Conservation (phyloP, 257 asterid species). For the Solanum rostratum region DNA sequence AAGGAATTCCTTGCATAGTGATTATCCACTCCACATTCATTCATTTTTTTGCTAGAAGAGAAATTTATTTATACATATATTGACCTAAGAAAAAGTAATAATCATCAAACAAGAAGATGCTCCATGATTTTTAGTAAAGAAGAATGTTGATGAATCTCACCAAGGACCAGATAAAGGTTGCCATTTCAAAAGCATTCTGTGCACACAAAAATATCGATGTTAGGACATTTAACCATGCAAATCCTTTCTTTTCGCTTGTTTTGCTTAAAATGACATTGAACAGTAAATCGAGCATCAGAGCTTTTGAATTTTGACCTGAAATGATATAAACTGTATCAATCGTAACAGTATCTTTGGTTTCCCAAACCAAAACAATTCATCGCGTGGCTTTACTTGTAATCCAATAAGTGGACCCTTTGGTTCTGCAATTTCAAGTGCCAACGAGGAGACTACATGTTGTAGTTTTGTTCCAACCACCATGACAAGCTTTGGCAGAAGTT, state of each 20-base stretch:
- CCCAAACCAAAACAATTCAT: slow-evolving; percentile 82
- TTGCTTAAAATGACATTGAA: not conserved
- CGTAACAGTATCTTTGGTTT: slow-evolving; percentile 69
- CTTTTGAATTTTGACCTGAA: slow-evolving; percentile 45
- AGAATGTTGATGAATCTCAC: slow-evolving; percentile 24
- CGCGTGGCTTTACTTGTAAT: slow-evolving; percentile 72
- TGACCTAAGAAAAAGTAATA: not conserved
- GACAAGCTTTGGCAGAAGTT: slow-evolving; percentile 41
- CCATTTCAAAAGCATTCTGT: slow-evolving; percentile 98
- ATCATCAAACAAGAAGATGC: not conserved
- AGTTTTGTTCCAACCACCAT: slow-evolving; percentile 88
- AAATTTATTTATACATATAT: not conserved
- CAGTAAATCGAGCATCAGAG: not conserved
- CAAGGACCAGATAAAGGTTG: slow-evolving; percentile 84
- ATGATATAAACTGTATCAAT: slow-evolving; percentile 74
- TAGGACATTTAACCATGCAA: not conserved
- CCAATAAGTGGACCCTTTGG: slow-evolving; percentile 36
- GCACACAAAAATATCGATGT: not conserved
- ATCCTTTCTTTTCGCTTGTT: not conserved
- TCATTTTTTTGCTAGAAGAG: not conserved
- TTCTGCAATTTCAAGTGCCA: slow-evolving; percentile 80
- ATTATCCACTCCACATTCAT: not conserved
- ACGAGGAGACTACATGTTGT: slow-evolving; percentile 74
- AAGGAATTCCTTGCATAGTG: not conserved
- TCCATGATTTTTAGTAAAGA: not conserved